Base-by-base conservation (phyloP, 805 yeast species). In the Torulaspora quercuum region DNA sequence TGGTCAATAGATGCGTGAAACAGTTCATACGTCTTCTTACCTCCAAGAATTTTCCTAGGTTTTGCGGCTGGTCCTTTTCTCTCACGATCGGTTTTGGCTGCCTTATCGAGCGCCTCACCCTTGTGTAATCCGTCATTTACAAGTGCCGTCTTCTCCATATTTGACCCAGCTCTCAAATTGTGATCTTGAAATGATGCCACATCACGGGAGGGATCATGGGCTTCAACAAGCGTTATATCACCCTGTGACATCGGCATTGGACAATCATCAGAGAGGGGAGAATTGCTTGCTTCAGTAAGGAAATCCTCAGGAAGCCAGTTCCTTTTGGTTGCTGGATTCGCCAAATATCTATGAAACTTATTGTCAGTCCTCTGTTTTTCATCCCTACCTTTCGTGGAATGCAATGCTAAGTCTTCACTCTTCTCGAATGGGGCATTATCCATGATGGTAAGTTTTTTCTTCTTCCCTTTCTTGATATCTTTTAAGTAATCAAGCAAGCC, bases 401-500 rank as follows among this genome's bases (percentile, higher is more conserved):
- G 11, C n/a, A 28, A 16, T 4, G 8, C n/a, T 29, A 22, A 21
- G 12, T 42, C 37, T 6, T 37, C 31, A 12, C 25, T 14, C 6
- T 30, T 29, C 12, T 33, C 38, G 10, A 42, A 37, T 15, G 38
- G 28, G 14, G 31, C 34, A 7, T 33, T 34, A 11, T 43, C 44
- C 53, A 53, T 55, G 11, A 55, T 52, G n/a, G 46, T 39, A 3
- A 44, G 39, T 25, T 50, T 56, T 14, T 32, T 30, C 16, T 38
- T 41, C 29, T 45, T 49, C 8, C 53, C 54, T 7, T 30, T 19
- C 17, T 44, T 41, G 5, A 49, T 41, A 27, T 48, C 59, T 9
- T 38, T 31, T 11, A 54, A 15, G 40, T 49, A 57, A 29, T 58
- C 62, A 7, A 41, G 33, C n/a, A 49, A 40, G 6, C 48, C 44